Evolutionary conservation across 2,329 filamentous ascomycete genomes (phyloP), one percentile per base, ranked within the genome.

Genomic region (Trichoderma polysporum): DNA sequence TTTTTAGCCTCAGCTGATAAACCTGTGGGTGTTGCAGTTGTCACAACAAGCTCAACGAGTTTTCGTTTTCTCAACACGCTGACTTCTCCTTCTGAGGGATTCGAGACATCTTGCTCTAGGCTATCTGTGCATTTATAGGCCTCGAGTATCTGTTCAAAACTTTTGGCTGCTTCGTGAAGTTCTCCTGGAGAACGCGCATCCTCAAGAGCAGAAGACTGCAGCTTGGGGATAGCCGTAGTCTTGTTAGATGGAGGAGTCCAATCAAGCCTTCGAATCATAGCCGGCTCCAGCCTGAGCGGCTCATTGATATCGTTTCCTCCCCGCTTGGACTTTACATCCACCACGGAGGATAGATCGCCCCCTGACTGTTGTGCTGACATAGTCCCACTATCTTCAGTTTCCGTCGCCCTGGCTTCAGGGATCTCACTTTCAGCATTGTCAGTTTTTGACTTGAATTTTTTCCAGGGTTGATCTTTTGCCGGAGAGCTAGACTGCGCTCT

Each of bases 171-270:
- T 17, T 69, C 67, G 9, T 29, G 66, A 2, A 25, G 58, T 6
- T 56, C 10, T n/a, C 68, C 67, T 6, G 70, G 67, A 4, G 64
- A 69, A 31, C 39, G 41, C 7, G 62, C 35, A 1, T 66, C 68
- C 4, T 72, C 68, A 7, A 69, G 45, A 8, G 65, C 71, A 0
- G 80, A 78, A 0, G 77, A 75, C 7, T 76, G 76, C 0, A 76
- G 75, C 15, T 74, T 74, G 2, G 76, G 69, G 45, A 69, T 71
- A 66, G 74, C 68, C 3, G 74, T 66, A 1, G 70, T 71, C 49
- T 80, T 81, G 37, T 80, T 74, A 54, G 80, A 82, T 4, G 87
- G 84, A 2, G 90, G 91, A 1, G 91, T 93, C 91, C 91, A 93
- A 67, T 89, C 83, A 15, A 79, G 73, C 68, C 87, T 83, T 68